Conservation (phyloP, 345 rosid genomes). For the Eucalyptus cloeziana region DNA sequence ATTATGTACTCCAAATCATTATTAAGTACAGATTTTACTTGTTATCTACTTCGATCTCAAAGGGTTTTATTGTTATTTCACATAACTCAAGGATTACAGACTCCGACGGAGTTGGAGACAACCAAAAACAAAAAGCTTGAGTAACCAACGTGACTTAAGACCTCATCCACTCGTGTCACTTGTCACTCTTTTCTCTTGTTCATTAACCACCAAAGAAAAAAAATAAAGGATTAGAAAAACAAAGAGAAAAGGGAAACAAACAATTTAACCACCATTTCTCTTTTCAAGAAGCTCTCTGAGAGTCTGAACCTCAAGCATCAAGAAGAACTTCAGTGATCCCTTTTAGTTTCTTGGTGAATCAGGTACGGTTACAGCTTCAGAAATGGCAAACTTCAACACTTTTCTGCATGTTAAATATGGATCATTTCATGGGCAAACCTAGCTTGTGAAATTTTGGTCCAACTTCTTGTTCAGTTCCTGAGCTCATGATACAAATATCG, state of each 20-base stretch:
- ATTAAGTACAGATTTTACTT: background rate
- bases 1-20: background rate
- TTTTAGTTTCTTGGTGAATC: background rate
- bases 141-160: background rate
- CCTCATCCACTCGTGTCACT: conserved; percentile 27
- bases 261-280: conserved; percentile 24
- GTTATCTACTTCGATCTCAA: background rate
- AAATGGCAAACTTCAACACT: background rate
- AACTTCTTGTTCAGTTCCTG: background rate
- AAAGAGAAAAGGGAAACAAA: background rate
- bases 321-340: background rate
- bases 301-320: background rate
- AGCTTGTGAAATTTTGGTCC: background rate
- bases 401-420: background rate
- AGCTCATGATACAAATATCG: background rate
- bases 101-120: background rate
- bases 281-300: background rate
- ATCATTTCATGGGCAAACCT: background rate
- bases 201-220: background rate
- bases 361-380: background rate
- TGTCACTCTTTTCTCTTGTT: background rate
- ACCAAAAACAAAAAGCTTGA: background rate
- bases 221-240: background rate
- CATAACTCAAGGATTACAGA: background rate
- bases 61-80: background rate